These are phyloP conservation scores for Nematodospora valgi DNA, from an alignment of 805 yeast genomes.

Conservation along the genomic window DNA sequence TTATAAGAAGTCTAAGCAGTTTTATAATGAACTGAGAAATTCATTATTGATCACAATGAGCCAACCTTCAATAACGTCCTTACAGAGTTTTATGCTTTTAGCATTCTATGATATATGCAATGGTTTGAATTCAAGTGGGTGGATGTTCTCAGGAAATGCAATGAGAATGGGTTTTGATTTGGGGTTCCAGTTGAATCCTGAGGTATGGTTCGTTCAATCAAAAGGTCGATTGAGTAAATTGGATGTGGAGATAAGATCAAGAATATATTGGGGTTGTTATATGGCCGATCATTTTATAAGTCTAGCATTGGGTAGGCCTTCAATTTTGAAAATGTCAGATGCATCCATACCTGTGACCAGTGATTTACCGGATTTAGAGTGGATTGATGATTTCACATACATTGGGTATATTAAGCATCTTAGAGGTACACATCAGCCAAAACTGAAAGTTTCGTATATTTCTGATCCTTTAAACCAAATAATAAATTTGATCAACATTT, in stretches of 20 bases:
- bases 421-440: slow-evolving; percentile 12
- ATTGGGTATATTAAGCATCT: slow-evolving; percentile 13
- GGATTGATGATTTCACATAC: slow-evolving; percentile 59
- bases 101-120: slow-evolving; percentile 62
- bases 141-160: slow-evolving; percentile 63
- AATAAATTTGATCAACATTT: slow-evolving; percentile 39
- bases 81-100: slow-evolving; percentile 55
- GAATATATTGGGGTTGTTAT: slow-evolving; percentile 67
- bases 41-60: slow-evolving; percentile 39
- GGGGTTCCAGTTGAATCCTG: slow-evolving; percentile 61
- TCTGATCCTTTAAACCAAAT: slow-evolving; percentile 43
- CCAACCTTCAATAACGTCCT: slow-evolving; percentile 49
- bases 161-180: slow-evolving; percentile 63
- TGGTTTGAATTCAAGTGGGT: slow-evolving; percentile 56
- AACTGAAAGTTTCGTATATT: slow-evolving; percentile 26
- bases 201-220: slow-evolving; percentile 51
- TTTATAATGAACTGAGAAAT: slow-evolving; percentile 46
- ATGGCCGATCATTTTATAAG: slow-evolving; percentile 63
- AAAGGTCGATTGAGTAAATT: slow-evolving; percentile 38
- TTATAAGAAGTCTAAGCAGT: slow-evolving; percentile 38
- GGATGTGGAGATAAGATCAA: slow-evolving; percentile 53
- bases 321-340: slow-evolving; percentile 50
- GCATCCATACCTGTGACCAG: slow-evolving; percentile 59
- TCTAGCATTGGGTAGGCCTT: slow-evolving; percentile 56
- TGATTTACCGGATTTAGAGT: slow-evolving; percentile 56